Evolutionary conservation across 2,329 filamentous ascomycete genomes (phyloP), one percentile per base, ranked within the genome.

Genomic region (Phialocephala subalpina): DNA sequence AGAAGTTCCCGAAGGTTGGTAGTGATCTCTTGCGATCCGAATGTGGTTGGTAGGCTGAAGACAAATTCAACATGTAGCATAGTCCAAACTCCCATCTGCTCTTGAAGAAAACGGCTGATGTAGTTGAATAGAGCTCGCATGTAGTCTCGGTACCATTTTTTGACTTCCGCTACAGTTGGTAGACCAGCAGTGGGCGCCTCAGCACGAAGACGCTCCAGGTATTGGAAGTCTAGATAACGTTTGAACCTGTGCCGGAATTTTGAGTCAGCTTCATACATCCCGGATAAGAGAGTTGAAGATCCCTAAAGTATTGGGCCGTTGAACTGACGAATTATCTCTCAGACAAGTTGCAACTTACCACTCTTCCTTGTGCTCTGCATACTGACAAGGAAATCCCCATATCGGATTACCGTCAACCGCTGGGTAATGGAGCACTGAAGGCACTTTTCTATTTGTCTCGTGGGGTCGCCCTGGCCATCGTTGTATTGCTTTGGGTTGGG

Each of bases 21-120:
- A 20, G 12, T 38, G 22, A 60, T 60, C n/a, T 40, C 42, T 11
- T 33, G 45, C 12, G 60, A 56, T 33, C 33, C 33, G 40, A 59
- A 60, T 20, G 62, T 64, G 5, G 62, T 40, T 11, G 62, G 62
- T 18, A 64, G 20, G 25, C 62, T 64, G 57, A 64, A 64, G 16
- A 64, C 18, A 33, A 64, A 64, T n/a, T 64, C 55, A n/a, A 64
- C 62, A 27, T 42, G 33, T 33, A 35, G n/a, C n/a, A 27, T 20
- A 40, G 33, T 27, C 49, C 49, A 62, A 29, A n/a, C 16, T 2
- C 35, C 49, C 33, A 55, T 55, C 11, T 33, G 25, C 12, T 55
- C 52, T 55, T 55, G 52, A 33, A 55, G 52, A 14, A 33, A 33
- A 1, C 25, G 25, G n/a, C 25, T 36, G 16, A 55, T 55, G 25